Evolutionary conservation across 148 eudicot species (phyloP).

Genomic region (Oxyria digyna): DNA sequence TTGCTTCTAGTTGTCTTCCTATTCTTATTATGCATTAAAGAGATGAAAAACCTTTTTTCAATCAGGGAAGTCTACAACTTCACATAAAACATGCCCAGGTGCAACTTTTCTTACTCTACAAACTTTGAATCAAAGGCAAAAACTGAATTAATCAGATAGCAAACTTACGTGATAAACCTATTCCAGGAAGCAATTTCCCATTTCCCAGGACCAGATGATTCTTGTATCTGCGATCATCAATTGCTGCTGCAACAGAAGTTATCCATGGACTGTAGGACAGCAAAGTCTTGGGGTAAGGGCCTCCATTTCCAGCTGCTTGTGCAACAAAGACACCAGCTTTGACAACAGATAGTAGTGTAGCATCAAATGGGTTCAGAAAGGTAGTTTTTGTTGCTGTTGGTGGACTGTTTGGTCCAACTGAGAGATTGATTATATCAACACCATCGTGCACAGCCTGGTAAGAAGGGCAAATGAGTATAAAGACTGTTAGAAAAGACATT

Average conservation of each 20-base stretch:
- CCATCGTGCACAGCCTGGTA: slow-evolving; percentile 97
- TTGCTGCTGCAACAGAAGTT: slow-evolving; percentile 92
- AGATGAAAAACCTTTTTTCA: not conserved
- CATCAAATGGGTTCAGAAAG: slow-evolving; percentile 87
- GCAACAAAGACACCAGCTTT: slow-evolving; percentile 94
- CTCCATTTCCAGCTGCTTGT: slow-evolving; percentile 98
- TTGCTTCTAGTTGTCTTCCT: not conserved
- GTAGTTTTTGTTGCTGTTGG: slow-evolving; percentile 85
- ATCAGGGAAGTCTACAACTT: not conserved
- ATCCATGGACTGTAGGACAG: slow-evolving; percentile 98
- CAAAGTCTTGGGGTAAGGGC: slow-evolving; percentile 80
- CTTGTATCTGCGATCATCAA: slow-evolving; percentile 94
- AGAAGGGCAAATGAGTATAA: slow-evolving; percentile 4
- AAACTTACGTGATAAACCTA: slow-evolving; percentile 84
- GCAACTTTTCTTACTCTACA: not conserved
- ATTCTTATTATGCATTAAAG: not conserved
- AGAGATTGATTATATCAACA: slow-evolving; percentile 92
- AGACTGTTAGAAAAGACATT: not conserved
- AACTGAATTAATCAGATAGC: not conserved
- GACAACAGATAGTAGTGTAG: slow-evolving; percentile 73
- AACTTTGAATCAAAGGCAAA: not conserved
- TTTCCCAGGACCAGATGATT: slow-evolving; percentile 80
- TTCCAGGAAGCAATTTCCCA: slow-evolving; percentile 65
- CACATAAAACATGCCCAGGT: not conserved
- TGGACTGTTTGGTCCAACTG: slow-evolving; percentile 93